phyloP scores from a whole-genome alignment of 306 rosid genomes.

The Cucurbita argyrosperma region DNA sequence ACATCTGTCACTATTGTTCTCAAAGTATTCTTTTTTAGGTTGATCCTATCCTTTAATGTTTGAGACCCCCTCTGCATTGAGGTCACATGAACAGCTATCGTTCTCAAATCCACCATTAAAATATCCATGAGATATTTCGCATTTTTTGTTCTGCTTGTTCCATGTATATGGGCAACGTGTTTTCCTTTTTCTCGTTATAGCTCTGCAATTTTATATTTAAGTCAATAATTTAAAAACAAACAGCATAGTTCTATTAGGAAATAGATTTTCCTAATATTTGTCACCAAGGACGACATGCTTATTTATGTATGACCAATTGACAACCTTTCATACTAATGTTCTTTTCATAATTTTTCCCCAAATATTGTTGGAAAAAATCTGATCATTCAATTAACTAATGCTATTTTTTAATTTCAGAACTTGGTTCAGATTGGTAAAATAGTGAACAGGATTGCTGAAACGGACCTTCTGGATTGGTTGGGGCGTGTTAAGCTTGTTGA shows the following conservation, averaged over 20 bases:
- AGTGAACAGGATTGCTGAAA: constrained; percentile 46
- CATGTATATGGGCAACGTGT: neutral
- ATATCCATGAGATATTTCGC: neutral
- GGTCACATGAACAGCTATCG: neutral
- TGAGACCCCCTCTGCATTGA: too few species aligned
- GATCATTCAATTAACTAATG: constrained; percentile 1
- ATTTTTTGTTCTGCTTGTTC: neutral
- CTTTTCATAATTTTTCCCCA: neutral
- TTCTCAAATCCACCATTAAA: too few species aligned
- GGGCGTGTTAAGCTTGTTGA: constrained; percentile 70
- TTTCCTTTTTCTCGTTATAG: neutral
- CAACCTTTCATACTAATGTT: neutral
- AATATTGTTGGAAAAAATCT: neutral
- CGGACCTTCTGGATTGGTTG: constrained; percentile 65
- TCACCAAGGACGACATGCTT: neutral
- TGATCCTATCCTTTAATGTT: too few species aligned
- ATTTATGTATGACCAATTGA: neutral
- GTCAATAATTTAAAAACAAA: neutral
- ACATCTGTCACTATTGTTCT: too few species aligned
- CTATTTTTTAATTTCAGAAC: constrained; percentile 31
- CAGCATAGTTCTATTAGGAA: neutral
- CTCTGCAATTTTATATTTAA: neutral
- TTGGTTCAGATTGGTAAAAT: constrained; percentile 41
- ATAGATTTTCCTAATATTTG: neutral
- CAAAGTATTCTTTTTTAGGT: too few species aligned